Evolutionary conservation across 148 eudicot genomes (phyloP), one percentile per base, ranked within the genome.

Genomic region (Vaccinium vitisidaea): DNA sequence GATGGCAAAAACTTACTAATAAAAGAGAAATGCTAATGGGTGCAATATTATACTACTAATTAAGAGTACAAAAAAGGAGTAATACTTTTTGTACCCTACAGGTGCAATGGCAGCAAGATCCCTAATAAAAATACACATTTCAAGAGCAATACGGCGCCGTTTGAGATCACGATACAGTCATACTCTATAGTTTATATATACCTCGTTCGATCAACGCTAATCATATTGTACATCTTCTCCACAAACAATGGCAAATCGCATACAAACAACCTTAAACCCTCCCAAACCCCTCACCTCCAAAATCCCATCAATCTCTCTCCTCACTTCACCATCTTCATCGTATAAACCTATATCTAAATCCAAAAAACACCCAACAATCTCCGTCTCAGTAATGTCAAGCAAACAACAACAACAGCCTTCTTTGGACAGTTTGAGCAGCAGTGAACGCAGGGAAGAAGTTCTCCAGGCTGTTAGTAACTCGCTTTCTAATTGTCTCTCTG

Each of bases 401-500:
- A 88, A 89, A 16, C 71, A 86, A 19, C 88, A 85, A 0, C 84
- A 86, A 32, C 55, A 52, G 49, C 75, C 84, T 32, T 80, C 88
- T 53, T 59, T 91, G 71, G 91, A 87, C 79, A 91, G 84, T 67
- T 75, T 88, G 83, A 91, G 79, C 14, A 75, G 75, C 46, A 88
- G 90, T 19, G 80, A 85, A 21, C 86, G 82, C 23, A 93, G 89
- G 86, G 86, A 87, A 19, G 91, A 94, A 86, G 83, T 93, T 78
- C 77, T 90, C 80, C 82, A 48, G 21, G 92, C 91, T 59, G 91
- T 93, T 27, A 80, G 88, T 87, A 85, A 84, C 82, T 90, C 95
- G 53, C 65, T 91, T 6, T 63, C 88, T 59, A 92, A 93, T 61
- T 95, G 98, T 56, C 91, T 96, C 32, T 92, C 95, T 0, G 98